Conservation (phyloP, 225 moss, liverwort and hornwort genomes). For the Pleurozium schreberi region DNA sequence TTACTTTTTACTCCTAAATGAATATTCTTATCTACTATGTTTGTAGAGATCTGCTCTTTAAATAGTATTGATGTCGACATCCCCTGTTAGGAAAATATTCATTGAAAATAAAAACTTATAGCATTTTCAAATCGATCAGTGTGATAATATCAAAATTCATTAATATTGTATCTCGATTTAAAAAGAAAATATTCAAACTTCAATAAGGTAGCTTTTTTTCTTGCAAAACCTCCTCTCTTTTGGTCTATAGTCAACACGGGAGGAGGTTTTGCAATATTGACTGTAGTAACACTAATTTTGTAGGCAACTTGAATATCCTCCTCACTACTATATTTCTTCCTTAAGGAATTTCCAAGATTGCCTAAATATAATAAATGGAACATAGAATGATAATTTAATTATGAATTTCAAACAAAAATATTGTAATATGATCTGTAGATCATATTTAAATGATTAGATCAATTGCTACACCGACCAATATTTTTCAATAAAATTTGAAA, state of each 20-base stretch:
- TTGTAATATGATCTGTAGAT: not conserved
- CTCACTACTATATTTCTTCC: no score
- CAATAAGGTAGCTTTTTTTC: not conserved
- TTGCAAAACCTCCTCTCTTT: not conserved
- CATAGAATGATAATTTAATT: not conserved
- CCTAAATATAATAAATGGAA: not conserved
- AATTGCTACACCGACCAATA: not conserved
- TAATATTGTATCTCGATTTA: fast-evolving
- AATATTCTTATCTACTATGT: not conserved
- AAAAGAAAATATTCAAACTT: not conserved
- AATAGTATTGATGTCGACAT: not conserved
- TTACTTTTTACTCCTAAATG: not conserved
- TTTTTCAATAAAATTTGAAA: not conserved
- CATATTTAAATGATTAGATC: not conserved
- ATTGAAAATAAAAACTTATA: fast-evolving
- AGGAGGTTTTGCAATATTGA: no score
- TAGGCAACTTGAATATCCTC: fast-evolving
- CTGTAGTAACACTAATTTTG: not conserved
- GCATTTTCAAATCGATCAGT: not conserved
- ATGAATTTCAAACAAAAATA: no score
- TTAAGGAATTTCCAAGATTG: not conserved
- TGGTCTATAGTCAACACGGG: not conserved
- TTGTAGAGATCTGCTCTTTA: fast-evolving
- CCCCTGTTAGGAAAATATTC: no score
- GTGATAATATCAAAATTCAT: no score